Percentiles rank a stretch among this genome's conserved stretches.
These are phyloP conservation scores for Malus fusca DNA, from an alignment of 306 rosid genomes.

Conservation along the genomic window DNA sequence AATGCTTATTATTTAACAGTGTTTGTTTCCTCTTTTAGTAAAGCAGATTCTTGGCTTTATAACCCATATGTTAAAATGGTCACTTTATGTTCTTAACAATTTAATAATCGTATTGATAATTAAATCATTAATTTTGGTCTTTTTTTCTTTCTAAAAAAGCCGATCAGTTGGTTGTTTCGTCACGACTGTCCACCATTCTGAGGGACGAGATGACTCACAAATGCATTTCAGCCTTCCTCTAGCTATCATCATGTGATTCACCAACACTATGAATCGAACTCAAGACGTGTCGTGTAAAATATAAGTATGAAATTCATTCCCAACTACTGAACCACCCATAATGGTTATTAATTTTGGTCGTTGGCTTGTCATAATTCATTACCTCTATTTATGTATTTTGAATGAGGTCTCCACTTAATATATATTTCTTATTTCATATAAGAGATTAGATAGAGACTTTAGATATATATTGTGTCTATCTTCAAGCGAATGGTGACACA, in stretches of 20 bases:
- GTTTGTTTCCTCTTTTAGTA: conserved; percentile 16
- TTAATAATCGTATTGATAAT: background rate
- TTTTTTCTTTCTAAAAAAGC: background rate
- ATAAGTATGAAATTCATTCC: too few species aligned
- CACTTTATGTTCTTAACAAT: background rate
- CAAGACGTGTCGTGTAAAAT: too few species aligned
- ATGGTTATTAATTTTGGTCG: background rate
- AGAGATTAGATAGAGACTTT: background rate
- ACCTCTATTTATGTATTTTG: background rate
- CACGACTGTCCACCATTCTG: too few species aligned
- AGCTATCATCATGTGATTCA: too few species aligned
- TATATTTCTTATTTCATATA: background rate
- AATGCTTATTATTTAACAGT: conserved; percentile 1
- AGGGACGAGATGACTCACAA: too few species aligned
- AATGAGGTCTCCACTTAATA: background rate
- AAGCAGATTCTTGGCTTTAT: conserved; percentile 21
- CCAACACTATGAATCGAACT: too few species aligned
- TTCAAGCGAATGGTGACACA: background rate
- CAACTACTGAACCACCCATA: too few species aligned
- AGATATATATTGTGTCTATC: background rate
- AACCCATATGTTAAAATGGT: background rate
- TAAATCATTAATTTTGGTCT: background rate
- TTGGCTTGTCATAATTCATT: background rate
- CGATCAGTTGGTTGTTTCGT: fast-evolving
- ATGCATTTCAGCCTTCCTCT: too few species aligned